Evolutionary conservation across 768 basidiomycete genomes (phyloP).

Genomic region (Mycena olivaceomarginata): DNA sequence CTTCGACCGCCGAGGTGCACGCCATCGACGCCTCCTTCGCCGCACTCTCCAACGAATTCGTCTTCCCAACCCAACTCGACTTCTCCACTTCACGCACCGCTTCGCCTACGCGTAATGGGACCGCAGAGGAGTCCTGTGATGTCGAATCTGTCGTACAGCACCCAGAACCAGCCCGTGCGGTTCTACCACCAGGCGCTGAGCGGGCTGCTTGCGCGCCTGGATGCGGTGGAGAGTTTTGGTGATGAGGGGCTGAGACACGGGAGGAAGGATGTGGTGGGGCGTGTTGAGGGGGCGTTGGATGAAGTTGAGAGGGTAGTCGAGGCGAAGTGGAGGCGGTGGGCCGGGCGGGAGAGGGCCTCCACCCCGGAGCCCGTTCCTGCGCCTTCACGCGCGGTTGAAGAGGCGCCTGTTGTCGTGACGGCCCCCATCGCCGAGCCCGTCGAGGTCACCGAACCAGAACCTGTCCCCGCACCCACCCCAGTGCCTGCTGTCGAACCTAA

Average conservation of each 20-base stretch:
- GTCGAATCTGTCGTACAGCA: constrained; percentile 72
- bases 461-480: constrained; percentile 4
- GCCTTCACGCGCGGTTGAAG: neutral
- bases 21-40: constrained; percentile 57
- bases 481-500: neutral
- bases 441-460: neutral
- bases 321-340: constrained; percentile 57
- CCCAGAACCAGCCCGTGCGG: constrained; percentile 76
- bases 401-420: neutral
- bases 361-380: neutral
- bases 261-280: constrained; percentile 73
- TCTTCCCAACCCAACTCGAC: constrained; percentile 62
- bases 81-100: constrained; percentile 61
- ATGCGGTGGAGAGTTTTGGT: constrained; percentile 78
- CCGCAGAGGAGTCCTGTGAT: constrained; percentile 46
- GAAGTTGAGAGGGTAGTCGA: constrained; percentile 71
- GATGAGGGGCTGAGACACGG: constrained; percentile 69
- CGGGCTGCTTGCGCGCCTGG: constrained; percentile 73
- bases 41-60: constrained; percentile 54
- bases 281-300: constrained; percentile 75
- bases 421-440: neutral
- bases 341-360: constrained; percentile 47
- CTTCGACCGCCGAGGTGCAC: constrained; percentile 61
- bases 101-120: constrained; percentile 42
- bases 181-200: constrained; percentile 78